Evolutionary conservation across 768 basidiomycete genomes (phyloP), one percentile per base, ranked within the genome.

Genomic region (Boletus tomentosulus): DNA sequence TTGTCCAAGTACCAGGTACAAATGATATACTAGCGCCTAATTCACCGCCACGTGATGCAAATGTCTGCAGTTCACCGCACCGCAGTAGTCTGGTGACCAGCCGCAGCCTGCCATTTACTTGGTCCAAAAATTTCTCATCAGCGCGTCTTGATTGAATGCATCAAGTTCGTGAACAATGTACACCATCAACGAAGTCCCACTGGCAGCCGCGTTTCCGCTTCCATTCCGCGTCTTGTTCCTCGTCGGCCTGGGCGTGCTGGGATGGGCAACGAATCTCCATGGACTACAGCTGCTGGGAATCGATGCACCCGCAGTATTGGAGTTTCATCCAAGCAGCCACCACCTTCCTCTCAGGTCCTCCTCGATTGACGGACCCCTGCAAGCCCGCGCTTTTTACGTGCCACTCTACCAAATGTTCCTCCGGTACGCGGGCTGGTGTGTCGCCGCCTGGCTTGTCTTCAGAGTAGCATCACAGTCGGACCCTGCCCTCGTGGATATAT

Each of bases 221-320:
- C 96, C 97, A 1, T 98, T 93, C 68, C 89, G 97, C 57, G 91
- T 92, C 25, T 80, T 97, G 54, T 80, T 82, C 59, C 78, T 97
- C 54, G 76, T 83, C 50, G 87, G 89, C 19, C 61, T 91, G 33
- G 94, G 92, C 11, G 81, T 94, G 51, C 74, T 96, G 4, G 86
- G 86, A 57, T 99, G 96, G 94, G 93, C 93, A 0, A 84, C 86
- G 33, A 99, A 98, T 70, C 72, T 98, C 7, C 95, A 98, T 69
- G 82, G 89, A 46, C 83, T 98, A 44, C 76, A 86, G 58, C 59
- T 77, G 11, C 74, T 87, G 15, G 86, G 88, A 22, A 72, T 98
- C 38, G 93, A 99, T 68, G 83, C 82, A 0, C 74, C 80, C 13
- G 70, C 76, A 57, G 84, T 84, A 4, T 77, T 99, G 66, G 89